phyloP scores from a whole-genome alignment of 1,139 yeast genomes.

The Sugiyamaella grinbergsii region DNA sequence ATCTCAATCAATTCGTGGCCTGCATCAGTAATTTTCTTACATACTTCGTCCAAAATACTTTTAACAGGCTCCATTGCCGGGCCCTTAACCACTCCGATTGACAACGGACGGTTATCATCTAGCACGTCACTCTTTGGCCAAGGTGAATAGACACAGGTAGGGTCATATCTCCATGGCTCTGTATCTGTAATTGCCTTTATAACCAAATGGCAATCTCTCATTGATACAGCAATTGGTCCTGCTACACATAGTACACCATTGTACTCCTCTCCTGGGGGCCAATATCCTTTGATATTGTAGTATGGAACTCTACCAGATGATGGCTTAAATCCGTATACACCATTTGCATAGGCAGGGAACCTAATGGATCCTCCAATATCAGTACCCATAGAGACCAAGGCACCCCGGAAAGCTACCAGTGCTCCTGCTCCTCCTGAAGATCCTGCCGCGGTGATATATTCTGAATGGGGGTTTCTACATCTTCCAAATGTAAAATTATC shows the following conservation, averaged over 20 bases:
- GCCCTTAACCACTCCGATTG: constrained; percentile 39
- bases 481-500: constrained; percentile 51
- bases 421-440: constrained; percentile 66
- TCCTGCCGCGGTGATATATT: constrained; percentile 54
- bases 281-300: constrained; percentile 16
- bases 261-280: constrained; percentile 16
- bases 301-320: constrained; percentile 52
- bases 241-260: constrained; percentile 42
- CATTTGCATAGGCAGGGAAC: constrained; percentile 57
- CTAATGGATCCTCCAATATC: constrained; percentile 70
- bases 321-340: constrained; percentile 57
- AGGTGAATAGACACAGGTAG: constrained; percentile 31
- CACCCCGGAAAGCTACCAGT: constrained; percentile 52
- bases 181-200: constrained; percentile 54
- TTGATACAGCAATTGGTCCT: constrained; percentile 52
- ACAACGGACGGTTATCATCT: not conserved
- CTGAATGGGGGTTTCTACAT: constrained; percentile 52
- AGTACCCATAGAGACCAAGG: constrained; percentile 58
- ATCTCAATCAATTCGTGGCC: constrained; percentile 50
- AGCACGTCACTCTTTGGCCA: constrained; percentile 37
- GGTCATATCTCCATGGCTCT: constrained; percentile 62
- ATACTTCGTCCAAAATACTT: constrained; percentile 40
- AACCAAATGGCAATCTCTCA: constrained; percentile 61
- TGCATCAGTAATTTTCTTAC: constrained; percentile 35
- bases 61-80: constrained; percentile 51